Evolutionary conservation across 495 filamentous ascomycete genomes (phyloP).

Genomic region (Xylaria curta): DNA sequence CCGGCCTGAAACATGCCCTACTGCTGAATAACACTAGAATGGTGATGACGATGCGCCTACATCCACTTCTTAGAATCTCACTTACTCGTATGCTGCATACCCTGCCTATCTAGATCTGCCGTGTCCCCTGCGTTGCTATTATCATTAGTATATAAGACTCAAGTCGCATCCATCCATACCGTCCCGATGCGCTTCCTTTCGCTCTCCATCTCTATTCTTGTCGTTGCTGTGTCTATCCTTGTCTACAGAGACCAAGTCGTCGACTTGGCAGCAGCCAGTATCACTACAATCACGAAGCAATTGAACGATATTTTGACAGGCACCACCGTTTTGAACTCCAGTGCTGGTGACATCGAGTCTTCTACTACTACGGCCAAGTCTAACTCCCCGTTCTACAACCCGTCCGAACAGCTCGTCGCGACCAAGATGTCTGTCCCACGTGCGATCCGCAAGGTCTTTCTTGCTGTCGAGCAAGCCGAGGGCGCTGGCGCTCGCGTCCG

Average conservation of each 20-base stretch:
- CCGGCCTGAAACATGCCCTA: background rate
- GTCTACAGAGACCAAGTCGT: slow-evolving; percentile 39
- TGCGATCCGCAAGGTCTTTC: slow-evolving; percentile 79
- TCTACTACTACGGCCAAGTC: slow-evolving; percentile 19
- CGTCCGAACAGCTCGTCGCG: slow-evolving; percentile 34
- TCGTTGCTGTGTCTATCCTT: slow-evolving; percentile 47
- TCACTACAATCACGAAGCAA: slow-evolving; percentile 32
- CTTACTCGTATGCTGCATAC: slow-evolving; percentile 1
- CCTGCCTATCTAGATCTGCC: background rate
- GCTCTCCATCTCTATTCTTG: slow-evolving; percentile 43
- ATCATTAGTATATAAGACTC: slow-evolving; percentile 18
- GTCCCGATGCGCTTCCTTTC: slow-evolving; percentile 42
- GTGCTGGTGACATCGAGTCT: slow-evolving; percentile 23
- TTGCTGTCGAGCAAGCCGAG: slow-evolving; percentile 85
- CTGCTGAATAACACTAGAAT: background rate
- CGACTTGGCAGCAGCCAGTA: slow-evolving; percentile 34
- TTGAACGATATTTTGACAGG: slow-evolving; percentile 24
- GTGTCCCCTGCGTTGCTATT: background rate
- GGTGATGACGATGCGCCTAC: background rate
- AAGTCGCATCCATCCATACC: slow-evolving; percentile 6
- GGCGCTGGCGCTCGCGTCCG: slow-evolving; percentile 89
- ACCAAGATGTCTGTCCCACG: slow-evolving; percentile 71
- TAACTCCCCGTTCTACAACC: slow-evolving; percentile 37
- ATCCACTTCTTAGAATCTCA: slow-evolving; percentile 2
- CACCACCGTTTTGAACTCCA: slow-evolving; percentile 5